phyloP scores from a whole-genome alignment of 805 yeast species.

The Candida caryicola region DNA sequence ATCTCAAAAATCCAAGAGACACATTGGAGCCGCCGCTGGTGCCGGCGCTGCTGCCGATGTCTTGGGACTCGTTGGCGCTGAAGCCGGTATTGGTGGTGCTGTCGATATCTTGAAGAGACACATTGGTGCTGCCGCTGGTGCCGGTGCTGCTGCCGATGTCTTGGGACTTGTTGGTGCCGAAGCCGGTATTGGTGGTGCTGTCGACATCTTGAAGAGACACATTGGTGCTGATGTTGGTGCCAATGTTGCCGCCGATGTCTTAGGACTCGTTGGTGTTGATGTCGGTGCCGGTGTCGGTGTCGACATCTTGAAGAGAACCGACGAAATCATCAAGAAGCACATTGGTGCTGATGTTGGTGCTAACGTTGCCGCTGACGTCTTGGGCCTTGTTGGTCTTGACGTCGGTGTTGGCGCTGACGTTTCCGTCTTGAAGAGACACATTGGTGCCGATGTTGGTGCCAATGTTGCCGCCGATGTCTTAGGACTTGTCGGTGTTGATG shows the following conservation, averaged over 20 bases:
- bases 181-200: constrained; percentile 5
- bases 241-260: constrained; percentile 5
- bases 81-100: constrained; percentile 10
- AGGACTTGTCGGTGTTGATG: constrained; percentile 8
- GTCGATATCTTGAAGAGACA: constrained; percentile 15
- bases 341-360: constrained; percentile 14
- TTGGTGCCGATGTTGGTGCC: constrained; percentile 6
- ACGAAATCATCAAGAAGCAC: constrained; percentile 11
- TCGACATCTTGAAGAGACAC: neutral
- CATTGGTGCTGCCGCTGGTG: constrained; percentile 14
- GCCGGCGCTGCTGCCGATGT: constrained; percentile 13
- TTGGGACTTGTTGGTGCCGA: constrained; percentile 10
- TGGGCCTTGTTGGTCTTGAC: constrained; percentile 1
- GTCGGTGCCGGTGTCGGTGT: constrained; percentile 12
- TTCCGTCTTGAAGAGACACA: constrained; percentile 5
- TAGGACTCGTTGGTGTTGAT: constrained; percentile 5
- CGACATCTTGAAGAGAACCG: constrained; percentile 9
- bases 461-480: constrained; percentile 5
- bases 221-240: constrained; percentile 1
- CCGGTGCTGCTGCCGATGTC: constrained; percentile 5
- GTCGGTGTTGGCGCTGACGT: constrained; percentile 3
- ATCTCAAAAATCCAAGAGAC: constrained; percentile 2
- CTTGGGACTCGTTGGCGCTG: constrained; percentile 4
- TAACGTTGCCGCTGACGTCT: constrained; percentile 8
- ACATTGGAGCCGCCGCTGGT: constrained; percentile 7